Evolutionary conservation across 345 rosid genomes (phyloP).

Genomic region (Boechera retrofracta): DNA sequence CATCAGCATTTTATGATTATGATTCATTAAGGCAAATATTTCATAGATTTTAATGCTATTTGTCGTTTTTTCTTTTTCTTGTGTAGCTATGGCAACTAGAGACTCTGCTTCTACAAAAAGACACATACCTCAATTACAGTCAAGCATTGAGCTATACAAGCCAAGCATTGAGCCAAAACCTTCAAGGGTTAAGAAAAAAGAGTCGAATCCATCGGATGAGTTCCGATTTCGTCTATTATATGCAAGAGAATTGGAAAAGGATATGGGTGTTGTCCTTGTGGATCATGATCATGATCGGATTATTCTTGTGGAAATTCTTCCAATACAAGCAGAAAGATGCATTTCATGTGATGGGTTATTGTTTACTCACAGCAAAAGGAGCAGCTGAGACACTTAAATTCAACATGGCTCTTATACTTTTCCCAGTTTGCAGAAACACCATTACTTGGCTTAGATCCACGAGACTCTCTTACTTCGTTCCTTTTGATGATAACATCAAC

Average conservation of each 20-base stretch:
- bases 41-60: not conserved
- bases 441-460: conserved; percentile 97
- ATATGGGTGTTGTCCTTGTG: conserved; percentile 87
- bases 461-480: conserved; percentile 68
- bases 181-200: conserved; percentile 78
- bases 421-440: conserved; percentile 95
- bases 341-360: conserved; percentile 83
- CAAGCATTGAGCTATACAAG: conserved; percentile 98
- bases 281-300: conserved; percentile 80
- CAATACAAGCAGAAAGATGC: conserved; percentile 80
- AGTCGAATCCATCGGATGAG: conserved; percentile 63
- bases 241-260: conserved; percentile 91
- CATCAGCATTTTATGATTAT: not conserved
- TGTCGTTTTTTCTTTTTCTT: conserved; percentile 5
- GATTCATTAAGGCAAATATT: conserved; percentile 10
- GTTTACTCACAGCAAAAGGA: conserved; percentile 92
- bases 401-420: conserved; percentile 95
- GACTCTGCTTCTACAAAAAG: conserved; percentile 93
- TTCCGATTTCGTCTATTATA: conserved; percentile 57
- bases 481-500: conserved; percentile 98
- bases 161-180: conserved; percentile 96
- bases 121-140: conserved; percentile 92
- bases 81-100: conserved; percentile 97
- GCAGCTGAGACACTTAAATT: conserved; percentile 94
- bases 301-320: conserved; percentile 87